Percentiles rank a stretch among this genome's conserved stretches.
These are phyloP conservation scores for Hordeum marinum DNA, from an alignment of 176 grass and related monocot species.

Conservation along the genomic window DNA sequence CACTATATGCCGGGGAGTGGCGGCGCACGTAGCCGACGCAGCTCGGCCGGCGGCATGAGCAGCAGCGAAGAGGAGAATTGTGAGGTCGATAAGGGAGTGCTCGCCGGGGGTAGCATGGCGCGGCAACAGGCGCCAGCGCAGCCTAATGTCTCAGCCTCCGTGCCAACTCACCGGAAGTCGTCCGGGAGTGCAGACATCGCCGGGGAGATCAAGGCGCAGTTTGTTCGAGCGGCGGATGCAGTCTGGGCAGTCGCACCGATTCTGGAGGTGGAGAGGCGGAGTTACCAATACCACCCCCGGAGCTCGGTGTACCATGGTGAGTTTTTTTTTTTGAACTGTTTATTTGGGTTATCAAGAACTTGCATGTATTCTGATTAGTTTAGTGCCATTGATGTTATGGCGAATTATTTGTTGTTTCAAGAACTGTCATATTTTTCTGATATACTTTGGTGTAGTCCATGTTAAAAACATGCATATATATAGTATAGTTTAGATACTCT, in stretches of 20 bases:
- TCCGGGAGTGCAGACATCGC: constrained; percentile 27
- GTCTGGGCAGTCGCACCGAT: constrained; percentile 26
- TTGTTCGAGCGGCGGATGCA: constrained; percentile 42
- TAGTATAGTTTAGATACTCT: background rate
- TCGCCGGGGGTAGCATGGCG: background rate
- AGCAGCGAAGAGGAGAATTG: background rate
- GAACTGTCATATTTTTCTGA: background rate
- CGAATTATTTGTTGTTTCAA: constrained; percentile 9
- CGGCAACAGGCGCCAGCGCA: constrained; percentile 14
- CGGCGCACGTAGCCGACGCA: constrained; percentile 24
- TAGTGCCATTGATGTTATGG: constrained; percentile 22
- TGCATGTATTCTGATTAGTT: background rate
- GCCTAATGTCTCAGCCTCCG: background rate
- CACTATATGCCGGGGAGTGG: constrained; percentile 2
- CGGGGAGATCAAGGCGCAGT: constrained; percentile 58
- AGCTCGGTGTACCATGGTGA: constrained; percentile 74
- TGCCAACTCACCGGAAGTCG: background rate
- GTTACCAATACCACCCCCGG: constrained; percentile 61
- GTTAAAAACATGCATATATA: background rate
- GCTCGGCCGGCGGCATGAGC: constrained; percentile 27
- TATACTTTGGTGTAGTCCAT: background rate
- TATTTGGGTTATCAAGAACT: background rate
- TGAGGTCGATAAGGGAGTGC: constrained; percentile 50
- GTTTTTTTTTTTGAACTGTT: background rate
- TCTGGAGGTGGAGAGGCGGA: constrained; percentile 69